Evolutionary conservation across 495 filamentous ascomycete genomes (phyloP).

Genomic region (Hyaloscypha finlandica): DNA sequence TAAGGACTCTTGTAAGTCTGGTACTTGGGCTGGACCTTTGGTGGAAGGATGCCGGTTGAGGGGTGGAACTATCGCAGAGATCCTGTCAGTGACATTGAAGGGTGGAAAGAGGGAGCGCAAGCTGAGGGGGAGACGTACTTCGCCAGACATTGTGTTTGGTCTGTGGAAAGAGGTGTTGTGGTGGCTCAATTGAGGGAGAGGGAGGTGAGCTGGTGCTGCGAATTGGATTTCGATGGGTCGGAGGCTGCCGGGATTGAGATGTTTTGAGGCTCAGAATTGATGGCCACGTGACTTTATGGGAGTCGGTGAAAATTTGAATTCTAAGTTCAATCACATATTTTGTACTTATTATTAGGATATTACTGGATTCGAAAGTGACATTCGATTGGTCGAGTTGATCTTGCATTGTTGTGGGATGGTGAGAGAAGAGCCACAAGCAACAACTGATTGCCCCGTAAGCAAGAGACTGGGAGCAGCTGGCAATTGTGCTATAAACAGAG

Average conservation of each 20-base stretch:
- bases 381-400: no score
- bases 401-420: no score
- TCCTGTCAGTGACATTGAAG: background rate
- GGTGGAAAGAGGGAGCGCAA: background rate
- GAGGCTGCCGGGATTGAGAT: background rate
- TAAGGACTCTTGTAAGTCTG: slow-evolving; percentile 45
- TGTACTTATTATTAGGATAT: no score
- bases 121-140: slow-evolving; percentile 21
- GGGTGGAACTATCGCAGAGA: slow-evolving; percentile 6
- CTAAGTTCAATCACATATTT: no score
- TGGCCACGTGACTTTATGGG: background rate
- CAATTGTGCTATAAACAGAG: no score
- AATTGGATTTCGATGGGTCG: slow-evolving; percentile 2
- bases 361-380: no score
- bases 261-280: background rate
- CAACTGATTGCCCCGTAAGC: no score
- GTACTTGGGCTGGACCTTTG: slow-evolving; percentile 28
- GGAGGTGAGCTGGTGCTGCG: slow-evolving; percentile 5
- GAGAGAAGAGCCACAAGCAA: no score
- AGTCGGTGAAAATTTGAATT: background rate
- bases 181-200: slow-evolving; percentile 21
- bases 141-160: slow-evolving; percentile 12
- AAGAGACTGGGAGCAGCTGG: no score
- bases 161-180: background rate
- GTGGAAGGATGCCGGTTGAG: slow-evolving; percentile 20